These are phyloP conservation scores for Podaxis pistillaris DNA, from an alignment of 768 basidiomycete genomes.

Conservation along the genomic window DNA sequence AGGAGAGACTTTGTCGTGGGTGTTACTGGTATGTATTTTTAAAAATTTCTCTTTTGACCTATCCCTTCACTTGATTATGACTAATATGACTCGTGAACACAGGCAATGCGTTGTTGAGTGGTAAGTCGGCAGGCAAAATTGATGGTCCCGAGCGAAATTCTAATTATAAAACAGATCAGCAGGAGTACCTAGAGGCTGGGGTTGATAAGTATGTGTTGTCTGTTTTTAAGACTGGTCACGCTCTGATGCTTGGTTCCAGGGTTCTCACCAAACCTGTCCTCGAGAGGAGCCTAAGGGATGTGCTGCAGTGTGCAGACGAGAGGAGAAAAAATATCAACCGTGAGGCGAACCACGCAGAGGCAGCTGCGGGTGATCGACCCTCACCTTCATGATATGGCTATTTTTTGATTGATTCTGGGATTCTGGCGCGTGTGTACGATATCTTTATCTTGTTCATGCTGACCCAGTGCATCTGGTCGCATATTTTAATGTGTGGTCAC, in stretches of 20 bases:
- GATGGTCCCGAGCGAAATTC: slow-evolving; percentile 6
- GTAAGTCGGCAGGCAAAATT: slow-evolving; percentile 27
- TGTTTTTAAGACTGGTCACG: slow-evolving; percentile 1
- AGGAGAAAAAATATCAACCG: slow-evolving; percentile 35
- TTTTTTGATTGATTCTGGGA: neutral
- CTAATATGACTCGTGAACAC: slow-evolving; percentile 3
- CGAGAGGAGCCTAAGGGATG: slow-evolving; percentile 50
- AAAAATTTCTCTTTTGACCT: neutral
- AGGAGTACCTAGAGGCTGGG: slow-evolving; percentile 73
- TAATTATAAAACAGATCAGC: slow-evolving; percentile 52
- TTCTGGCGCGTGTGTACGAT: slow-evolving; percentile 12
- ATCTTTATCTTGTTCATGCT: slow-evolving; percentile 7
- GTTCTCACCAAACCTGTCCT: slow-evolving; percentile 81
- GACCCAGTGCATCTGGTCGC: neutral
- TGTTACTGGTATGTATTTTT: slow-evolving; percentile 55
- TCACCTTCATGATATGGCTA: slow-evolving; percentile 2
- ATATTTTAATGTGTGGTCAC: slow-evolving; percentile 3
- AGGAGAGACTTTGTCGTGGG: slow-evolving; percentile 80
- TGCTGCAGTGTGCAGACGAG: slow-evolving; percentile 44
- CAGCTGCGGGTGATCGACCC: neutral
- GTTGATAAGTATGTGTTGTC: slow-evolving; percentile 59
- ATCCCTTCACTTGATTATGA: neutral
- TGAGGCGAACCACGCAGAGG: slow-evolving; percentile 15
- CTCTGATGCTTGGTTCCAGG: slow-evolving; percentile 31
- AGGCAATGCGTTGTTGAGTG: slow-evolving; percentile 55